These are phyloP conservation scores for Melanopsichium pennsylvanicum DNA, from an alignment of 1,284 basidiomycete genomes.

Conservation along the genomic window DNA sequence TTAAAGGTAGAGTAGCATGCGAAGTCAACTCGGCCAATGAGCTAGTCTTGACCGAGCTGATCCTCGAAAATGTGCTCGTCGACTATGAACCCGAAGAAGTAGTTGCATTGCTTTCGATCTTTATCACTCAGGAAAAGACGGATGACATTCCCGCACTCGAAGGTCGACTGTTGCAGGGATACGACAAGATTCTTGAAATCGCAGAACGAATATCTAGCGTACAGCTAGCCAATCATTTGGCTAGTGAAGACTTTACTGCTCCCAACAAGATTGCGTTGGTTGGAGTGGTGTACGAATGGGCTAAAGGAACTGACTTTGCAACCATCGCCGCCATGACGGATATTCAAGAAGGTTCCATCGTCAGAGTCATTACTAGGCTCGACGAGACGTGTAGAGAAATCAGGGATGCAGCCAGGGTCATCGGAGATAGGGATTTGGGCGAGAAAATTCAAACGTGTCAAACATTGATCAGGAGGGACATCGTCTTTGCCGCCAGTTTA, in stretches of 20 bases:
- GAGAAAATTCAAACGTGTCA: slow-evolving; percentile 98
- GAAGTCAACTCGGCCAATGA: slow-evolving; percentile 95
- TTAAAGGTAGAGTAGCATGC: slow-evolving; percentile 97
- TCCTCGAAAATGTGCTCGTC: slow-evolving; percentile 91
- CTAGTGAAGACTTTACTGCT: slow-evolving; percentile 64
- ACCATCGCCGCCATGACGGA: slow-evolving; percentile 93
- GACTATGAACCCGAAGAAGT: slow-evolving; percentile 92
- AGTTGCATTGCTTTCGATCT: slow-evolving; percentile 93
- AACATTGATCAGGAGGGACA: slow-evolving; percentile 74
- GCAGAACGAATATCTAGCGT: slow-evolving; percentile 82
- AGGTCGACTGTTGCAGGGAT: slow-evolving; percentile 76
- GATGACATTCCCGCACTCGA: slow-evolving; percentile 83
- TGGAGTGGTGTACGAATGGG: slow-evolving; percentile 98
- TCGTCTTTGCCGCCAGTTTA: slow-evolving; percentile 62
- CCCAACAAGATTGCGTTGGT: slow-evolving; percentile 73
- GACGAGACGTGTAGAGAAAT: slow-evolving; percentile 98
- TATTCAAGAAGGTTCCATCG: slow-evolving; percentile 95
- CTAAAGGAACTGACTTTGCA: slow-evolving; percentile 95
- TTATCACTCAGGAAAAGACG: slow-evolving; percentile 97
- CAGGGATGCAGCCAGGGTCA: slow-evolving; percentile 93
- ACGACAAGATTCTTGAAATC: slow-evolving; percentile 79
- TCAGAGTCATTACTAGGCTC: slow-evolving; percentile 91
- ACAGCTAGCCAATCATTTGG: slow-evolving; percentile 75
- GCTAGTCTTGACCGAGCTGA: slow-evolving; percentile 91
- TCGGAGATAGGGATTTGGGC: slow-evolving; percentile 92